Evolutionary conservation across 441 rosid species (phyloP).

Genomic region (Flueggea neowawraea): DNA sequence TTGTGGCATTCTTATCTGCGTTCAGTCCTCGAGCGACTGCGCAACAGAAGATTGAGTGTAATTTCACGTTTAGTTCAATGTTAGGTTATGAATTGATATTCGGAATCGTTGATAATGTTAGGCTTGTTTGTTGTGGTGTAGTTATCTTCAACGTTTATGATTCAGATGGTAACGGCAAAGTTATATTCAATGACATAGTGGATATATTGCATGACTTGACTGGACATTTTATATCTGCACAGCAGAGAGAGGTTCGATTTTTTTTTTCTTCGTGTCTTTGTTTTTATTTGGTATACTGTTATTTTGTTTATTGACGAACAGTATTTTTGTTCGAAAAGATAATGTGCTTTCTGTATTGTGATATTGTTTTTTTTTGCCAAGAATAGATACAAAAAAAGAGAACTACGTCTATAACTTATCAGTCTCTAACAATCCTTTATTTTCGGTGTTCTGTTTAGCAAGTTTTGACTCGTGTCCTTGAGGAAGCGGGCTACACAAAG

Average conservation of each 20-base stretch:
- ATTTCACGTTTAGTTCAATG: background rate
- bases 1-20: slow-evolving; percentile 95
- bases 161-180: slow-evolving; percentile 89
- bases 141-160: slow-evolving; percentile 93
- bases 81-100: background rate
- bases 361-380: background rate
- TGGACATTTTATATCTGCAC: slow-evolving; percentile 81
- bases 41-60: slow-evolving; percentile 72
- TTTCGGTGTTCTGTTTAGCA: slow-evolving; percentile 41
- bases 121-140: slow-evolving; percentile 17
- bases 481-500: slow-evolving; percentile 71
- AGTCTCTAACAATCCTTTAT: background rate
- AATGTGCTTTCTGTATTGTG: background rate
- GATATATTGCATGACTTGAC: slow-evolving; percentile 83
- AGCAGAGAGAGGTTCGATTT: slow-evolving; percentile 76
- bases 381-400: background rate
- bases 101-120: too few species aligned
- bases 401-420: background rate
- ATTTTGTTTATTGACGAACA: background rate
- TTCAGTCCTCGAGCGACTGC: slow-evolving; percentile 78
- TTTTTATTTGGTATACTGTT: background rate
- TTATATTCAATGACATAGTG: slow-evolving; percentile 69
- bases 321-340: background rate
- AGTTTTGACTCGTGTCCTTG: slow-evolving; percentile 69
- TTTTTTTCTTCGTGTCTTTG: background rate